Percentiles rank a stretch among this genome's conserved stretches.
phyloP scores from a whole-genome alignment of 371 early-diverging fungal species.

The Lichtheimia corymbifera region DNA sequence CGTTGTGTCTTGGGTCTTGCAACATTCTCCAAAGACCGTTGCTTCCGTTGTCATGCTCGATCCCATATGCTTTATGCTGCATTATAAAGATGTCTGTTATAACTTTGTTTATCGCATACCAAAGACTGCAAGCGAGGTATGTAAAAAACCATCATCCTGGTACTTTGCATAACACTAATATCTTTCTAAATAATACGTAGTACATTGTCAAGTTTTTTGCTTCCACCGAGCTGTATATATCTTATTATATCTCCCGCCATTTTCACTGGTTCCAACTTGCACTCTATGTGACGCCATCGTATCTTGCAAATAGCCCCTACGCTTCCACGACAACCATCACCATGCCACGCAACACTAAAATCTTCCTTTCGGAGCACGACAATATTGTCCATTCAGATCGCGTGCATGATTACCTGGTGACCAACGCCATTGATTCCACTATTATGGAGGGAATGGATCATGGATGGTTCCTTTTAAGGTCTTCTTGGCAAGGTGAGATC shows the following conservation, averaged over 20 bases:
- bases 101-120: slow-evolving; percentile 73
- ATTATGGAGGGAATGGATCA: slow-evolving; percentile 56
- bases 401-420: slow-evolving; percentile 42
- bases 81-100: slow-evolving; percentile 61
- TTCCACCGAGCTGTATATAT: slow-evolving; percentile 67
- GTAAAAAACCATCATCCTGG: background rate
- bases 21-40: slow-evolving; percentile 41
- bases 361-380: slow-evolving; percentile 51
- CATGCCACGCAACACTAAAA: slow-evolving; percentile 33
- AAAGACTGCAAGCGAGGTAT: slow-evolving; percentile 56
- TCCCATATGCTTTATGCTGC: slow-evolving; percentile 71
- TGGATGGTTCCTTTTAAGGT: slow-evolving; percentile 48
- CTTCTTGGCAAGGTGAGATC: slow-evolving; percentile 38
- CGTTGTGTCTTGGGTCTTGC: slow-evolving; percentile 51
- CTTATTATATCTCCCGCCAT: slow-evolving; percentile 63
- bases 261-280: slow-evolving; percentile 68
- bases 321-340: slow-evolving; percentile 8
- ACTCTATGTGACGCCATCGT: slow-evolving; percentile 39
- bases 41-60: slow-evolving; percentile 60
- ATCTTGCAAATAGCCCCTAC: slow-evolving; percentile 15
- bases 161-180: background rate
- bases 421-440: slow-evolving; percentile 39
- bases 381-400: slow-evolving; percentile 49
- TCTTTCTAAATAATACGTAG: slow-evolving; percentile 6
- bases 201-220: slow-evolving; percentile 65